These are phyloP conservation scores for Phytophthora quininea DNA, from an alignment of 352 stramenopile genomes.

Conservation along the genomic window DNA sequence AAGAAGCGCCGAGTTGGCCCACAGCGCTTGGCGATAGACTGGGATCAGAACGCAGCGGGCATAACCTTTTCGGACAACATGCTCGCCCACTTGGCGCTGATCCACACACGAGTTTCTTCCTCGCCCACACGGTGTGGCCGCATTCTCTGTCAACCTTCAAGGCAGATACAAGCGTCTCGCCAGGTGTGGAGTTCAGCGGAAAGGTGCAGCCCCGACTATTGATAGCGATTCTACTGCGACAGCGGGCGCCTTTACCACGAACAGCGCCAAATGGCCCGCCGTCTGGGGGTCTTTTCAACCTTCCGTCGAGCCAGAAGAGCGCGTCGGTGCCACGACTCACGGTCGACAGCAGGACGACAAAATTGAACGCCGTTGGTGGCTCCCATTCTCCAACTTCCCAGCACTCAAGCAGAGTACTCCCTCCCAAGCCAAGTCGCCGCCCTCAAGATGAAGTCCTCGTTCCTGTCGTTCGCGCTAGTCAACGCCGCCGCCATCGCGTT, in stretches of 20 bases:
- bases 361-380: too few species aligned
- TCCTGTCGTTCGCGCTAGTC: constrained; percentile 25
- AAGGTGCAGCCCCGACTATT: background rate
- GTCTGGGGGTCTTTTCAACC: constrained; percentile 10
- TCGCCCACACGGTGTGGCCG: background rate
- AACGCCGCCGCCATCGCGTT: constrained; percentile 29
- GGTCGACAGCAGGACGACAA: too few species aligned
- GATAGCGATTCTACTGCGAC: constrained; percentile 1
- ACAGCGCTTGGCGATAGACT: constrained; percentile 14
- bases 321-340: too few species aligned
- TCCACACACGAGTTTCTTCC: background rate
- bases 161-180: background rate
- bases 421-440: background rate
- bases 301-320: background rate
- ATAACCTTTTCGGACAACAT: constrained; percentile 2
- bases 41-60: constrained; percentile 19
- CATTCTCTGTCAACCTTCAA: background rate
- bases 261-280: constrained; percentile 20
- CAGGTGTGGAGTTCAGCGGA: background rate
- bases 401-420: constrained; percentile 26
- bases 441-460: constrained; percentile 39
- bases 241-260: constrained; percentile 14
- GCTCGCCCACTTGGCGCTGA: background rate
- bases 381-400: constrained; percentile 31
- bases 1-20: constrained; percentile 9